A percentile compares a stretch with the other conserved stretches of the same genome.
phyloP scores from a whole-genome alignment of 495 filamentous ascomycete genomes.

The Margaritispora aquatica region DNA sequence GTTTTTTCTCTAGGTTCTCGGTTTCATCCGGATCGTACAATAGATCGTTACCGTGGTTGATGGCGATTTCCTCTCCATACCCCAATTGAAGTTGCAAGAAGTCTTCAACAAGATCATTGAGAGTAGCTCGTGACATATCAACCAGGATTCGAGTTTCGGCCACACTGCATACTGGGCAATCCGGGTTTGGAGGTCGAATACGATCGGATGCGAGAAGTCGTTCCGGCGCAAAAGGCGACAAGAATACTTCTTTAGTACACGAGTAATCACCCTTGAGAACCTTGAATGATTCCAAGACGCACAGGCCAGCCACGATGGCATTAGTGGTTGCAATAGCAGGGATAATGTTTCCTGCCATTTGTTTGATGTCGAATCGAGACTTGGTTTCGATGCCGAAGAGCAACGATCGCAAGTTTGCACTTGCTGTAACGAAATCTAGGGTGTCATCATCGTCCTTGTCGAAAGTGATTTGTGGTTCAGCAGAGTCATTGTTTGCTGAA shows the following conservation, averaged over 20 bases:
- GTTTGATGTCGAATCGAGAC: conserved; percentile 95
- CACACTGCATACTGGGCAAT: conserved; percentile 77
- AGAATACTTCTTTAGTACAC: conserved; percentile 51
- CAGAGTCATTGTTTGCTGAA: conserved; percentile 36
- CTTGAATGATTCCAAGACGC: conserved; percentile 90
- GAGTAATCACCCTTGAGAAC: conserved; percentile 68
- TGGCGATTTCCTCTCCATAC: conserved; percentile 76
- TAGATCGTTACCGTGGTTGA: conserved; percentile 63
- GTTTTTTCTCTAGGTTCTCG: conserved; percentile 74
- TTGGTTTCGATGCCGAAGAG: conserved; percentile 82
- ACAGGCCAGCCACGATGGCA: conserved; percentile 89
- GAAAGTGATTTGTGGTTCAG: conserved; percentile 67
- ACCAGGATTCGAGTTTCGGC: conserved; percentile 59
- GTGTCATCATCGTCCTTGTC: conserved; percentile 98
- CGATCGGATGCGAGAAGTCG: conserved; percentile 66
- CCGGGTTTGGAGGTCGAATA: conserved; percentile 65
- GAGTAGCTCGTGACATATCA: conserved; percentile 67
- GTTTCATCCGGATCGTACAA: conserved; percentile 87
- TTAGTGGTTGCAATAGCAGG: conserved; percentile 98
- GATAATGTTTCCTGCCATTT: conserved; percentile 99
- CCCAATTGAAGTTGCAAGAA: conserved; percentile 63
- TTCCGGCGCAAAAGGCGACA: conserved; percentile 75
- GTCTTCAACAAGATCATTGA: conserved; percentile 74
- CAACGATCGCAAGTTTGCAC: conserved; percentile 78
- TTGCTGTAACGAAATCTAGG: conserved; percentile 87